Base-by-base conservation (phyloP, 352 stramenopile genomes). In the Globisporangium perplexum region DNA sequence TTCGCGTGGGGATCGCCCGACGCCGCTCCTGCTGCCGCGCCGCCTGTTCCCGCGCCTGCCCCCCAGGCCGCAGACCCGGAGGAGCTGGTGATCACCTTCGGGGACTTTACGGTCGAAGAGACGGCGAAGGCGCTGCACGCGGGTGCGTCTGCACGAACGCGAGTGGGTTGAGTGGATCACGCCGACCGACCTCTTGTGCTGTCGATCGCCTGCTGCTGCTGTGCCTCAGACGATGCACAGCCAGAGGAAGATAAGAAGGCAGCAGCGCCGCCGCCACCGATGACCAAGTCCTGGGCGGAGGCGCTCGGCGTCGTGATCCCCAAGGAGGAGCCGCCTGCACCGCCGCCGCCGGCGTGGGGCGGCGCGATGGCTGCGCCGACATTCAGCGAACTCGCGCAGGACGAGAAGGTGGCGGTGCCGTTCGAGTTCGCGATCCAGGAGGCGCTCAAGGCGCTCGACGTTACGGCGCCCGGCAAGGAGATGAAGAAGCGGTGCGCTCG, bases 81-180 rank as follows among this genome's bases (percentile, higher is more conserved):
- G 20, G 55, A 53, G 28, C 44, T 72, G 43, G 55, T 74, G 31
- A 83, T 92, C 65, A 85, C 65, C 47, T 93, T 93, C 51, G 83
- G 83, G 35, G 83, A 93, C 54, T 93, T 93, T 36, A 86, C 83
- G 18, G 26, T 73, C 10, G 83, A 88, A 60, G 83, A 93, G 51
- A 84, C 72, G 17, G 57, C 77, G 46, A 56, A 66, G 15, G 66
- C 67, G 47, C 54, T 85, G 28, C 60, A 74, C 39, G 58, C 77
- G 58, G 72, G 76, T 87, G 31, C n/a, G 69, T 47, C 31, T 22
- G 22, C 12, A 56, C n/a, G n/a, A n/a, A n/a, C n/a, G n/a, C 4
- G 26, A 50, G 14, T 50, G 45, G n/a, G n/a, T 23, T 22, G 5
- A 26, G 43, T 65, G 55, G 49, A 65, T 62, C 42, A 17, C 18